Base-by-base conservation (phyloP, 164 flowering plant genomes). In the Houttuynia cordata region DNA sequence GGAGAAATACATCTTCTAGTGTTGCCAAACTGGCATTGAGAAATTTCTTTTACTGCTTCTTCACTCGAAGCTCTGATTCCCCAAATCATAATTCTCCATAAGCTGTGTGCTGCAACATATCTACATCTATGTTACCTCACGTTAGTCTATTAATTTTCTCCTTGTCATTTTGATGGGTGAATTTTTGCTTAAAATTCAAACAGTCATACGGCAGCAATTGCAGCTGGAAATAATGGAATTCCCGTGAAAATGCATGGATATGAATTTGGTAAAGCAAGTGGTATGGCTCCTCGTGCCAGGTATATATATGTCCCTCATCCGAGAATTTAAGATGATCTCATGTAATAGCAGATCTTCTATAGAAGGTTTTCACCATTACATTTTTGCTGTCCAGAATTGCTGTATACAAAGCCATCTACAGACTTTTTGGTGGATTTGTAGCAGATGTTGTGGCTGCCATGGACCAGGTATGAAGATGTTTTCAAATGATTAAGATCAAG, bases 211-310 rank as follows among this genome's bases (percentile, higher is more conserved):
- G 97, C 99, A 63, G 82, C 97, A 60, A 90, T 94, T 71, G 99
- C 99, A 61, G 99, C 99, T 63, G 99, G 99, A 63, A 90, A 90
- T 73, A 88, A 94, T 78, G 99, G 99, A 63, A 77, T 94, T 70
- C 85, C 93, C 54, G 95, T 94, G 64, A 75, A 86, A 63, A 73
- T 90, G 83, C 86, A 83, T 81, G 92, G 95, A 64, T 78, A 77
- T 78, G 95, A 94, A 71, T 83, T 90, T 80, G 99, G 99, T 25
- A 79, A 73, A 76, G 99, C 99, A 72, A 94, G 99, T 76, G 99
- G 99, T 57, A 94, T 94, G 99, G 99, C 99, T 75, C 99, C 99
- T 8, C 96, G 99, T 70, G 96, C 99, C 60, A 88, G 97, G 99
- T 88, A 60, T 64, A 61, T 47, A 59, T 62, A 22, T 53, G 13